Evolutionary conservation across 2,329 filamentous ascomycete species (phyloP).

Genomic region (Calonectria henricotiae): DNA sequence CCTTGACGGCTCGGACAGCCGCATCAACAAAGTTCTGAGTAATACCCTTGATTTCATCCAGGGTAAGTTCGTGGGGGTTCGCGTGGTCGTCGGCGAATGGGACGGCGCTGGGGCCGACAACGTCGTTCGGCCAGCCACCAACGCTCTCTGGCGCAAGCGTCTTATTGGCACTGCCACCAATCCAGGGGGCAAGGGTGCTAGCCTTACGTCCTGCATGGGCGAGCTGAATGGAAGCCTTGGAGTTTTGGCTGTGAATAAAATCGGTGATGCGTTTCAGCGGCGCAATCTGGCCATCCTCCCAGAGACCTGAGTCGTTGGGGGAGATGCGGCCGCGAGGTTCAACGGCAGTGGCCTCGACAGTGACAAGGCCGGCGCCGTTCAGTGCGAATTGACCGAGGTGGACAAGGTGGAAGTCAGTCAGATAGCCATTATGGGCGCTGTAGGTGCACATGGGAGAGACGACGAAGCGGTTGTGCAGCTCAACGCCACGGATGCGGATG

Average conservation of each 20-base stretch:
- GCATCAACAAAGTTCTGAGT: constrained; percentile 76
- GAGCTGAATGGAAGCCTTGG: constrained; percentile 85
- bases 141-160: constrained; percentile 69
- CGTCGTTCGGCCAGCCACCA: constrained; percentile 73
- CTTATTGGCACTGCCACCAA: constrained; percentile 65
- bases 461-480: constrained; percentile 71
- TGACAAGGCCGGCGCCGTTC: constrained; percentile 81
- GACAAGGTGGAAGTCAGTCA: constrained; percentile 86
- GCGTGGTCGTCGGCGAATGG: constrained; percentile 76
- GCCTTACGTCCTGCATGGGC: constrained; percentile 85
- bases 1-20: constrained; percentile 74
- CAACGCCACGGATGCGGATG: constrained; percentile 69
- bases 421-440: constrained; percentile 75
- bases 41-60: constrained; percentile 77
- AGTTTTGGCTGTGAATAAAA: constrained; percentile 84
- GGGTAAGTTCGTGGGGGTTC: constrained; percentile 77
- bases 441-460: constrained; percentile 77
- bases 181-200: constrained; percentile 75
- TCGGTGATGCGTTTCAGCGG: constrained; percentile 81
- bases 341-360: constrained; percentile 86
- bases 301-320: constrained; percentile 84
- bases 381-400: constrained; percentile 86
- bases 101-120: constrained; percentile 68
- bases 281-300: constrained; percentile 87
- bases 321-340: constrained; percentile 86